Percentiles rank a stretch among this genome's conserved stretches.
These are phyloP conservation scores for Vitis hybrid DNA, from an alignment of 177 flowering plant species.

Conservation along the genomic window DNA sequence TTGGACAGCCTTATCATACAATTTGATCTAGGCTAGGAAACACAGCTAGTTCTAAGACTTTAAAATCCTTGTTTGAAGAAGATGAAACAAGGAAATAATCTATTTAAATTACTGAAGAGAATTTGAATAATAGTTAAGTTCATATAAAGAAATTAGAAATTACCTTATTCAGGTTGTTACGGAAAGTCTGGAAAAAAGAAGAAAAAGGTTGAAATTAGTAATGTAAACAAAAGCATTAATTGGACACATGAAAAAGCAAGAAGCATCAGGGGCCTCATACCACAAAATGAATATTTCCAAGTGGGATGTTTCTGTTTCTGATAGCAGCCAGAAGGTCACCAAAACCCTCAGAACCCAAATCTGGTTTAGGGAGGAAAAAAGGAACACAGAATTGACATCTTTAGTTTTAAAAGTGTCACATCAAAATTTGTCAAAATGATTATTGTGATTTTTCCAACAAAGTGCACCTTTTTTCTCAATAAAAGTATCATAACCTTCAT, in stretches of 20 bases:
- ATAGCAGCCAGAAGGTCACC: slow-evolving; percentile 89
- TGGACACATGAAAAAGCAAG: neutral
- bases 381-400: slow-evolving; percentile 20
- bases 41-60: neutral
- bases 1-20: neutral
- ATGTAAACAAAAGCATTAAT: neutral
- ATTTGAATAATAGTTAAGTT: neutral
- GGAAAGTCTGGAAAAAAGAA: slow-evolving; percentile 68
- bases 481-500: slow-evolving; percentile 85
- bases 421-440: neutral
- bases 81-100: neutral
- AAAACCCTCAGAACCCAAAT: slow-evolving; percentile 88
- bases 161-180: slow-evolving; percentile 99
- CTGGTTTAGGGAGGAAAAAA: slow-evolving; percentile 38
- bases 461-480: slow-evolving; percentile 65
- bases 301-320: slow-evolving; percentile 74
- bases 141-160: neutral
- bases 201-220: slow-evolving; percentile 7
- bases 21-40: neutral
- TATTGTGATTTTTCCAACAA: neutral
- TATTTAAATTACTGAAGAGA: neutral
- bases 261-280: slow-evolving; percentile 36
- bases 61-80: neutral
- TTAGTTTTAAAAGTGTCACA: slow-evolving; percentile 1
- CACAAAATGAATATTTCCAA: slow-evolving; percentile 97